Conservation (phyloP, 805 yeast species). For the Cyberlindnera americana region DNA sequence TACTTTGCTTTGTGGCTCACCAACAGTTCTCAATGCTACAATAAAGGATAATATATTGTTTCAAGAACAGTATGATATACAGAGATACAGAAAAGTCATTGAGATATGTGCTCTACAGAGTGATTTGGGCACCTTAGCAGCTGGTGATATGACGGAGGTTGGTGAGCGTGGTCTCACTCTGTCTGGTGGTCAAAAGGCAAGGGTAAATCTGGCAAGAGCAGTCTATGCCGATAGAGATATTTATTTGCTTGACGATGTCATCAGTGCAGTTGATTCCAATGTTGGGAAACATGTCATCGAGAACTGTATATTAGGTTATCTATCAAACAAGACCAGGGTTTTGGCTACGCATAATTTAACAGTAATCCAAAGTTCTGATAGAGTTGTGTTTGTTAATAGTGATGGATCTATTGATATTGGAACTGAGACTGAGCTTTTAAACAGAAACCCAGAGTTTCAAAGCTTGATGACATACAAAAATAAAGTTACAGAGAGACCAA, state of each 20-base stretch:
- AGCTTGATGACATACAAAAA: conserved; percentile 42
- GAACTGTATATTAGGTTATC: conserved; percentile 54
- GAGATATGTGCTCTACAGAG: conserved; percentile 78
- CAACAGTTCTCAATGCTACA: too few relatives aligned
- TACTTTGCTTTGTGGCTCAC: too few relatives aligned
- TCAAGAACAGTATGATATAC: conserved; percentile 75
- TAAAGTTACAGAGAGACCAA: neutral
- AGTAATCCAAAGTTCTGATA: conserved; percentile 61
- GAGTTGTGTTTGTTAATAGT: conserved; percentile 55
- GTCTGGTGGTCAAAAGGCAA: conserved; percentile 95
- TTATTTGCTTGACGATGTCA: conserved; percentile 38
- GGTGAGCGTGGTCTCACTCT: conserved; percentile 95
- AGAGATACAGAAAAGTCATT: conserved; percentile 68
- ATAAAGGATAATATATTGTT: too few relatives aligned
- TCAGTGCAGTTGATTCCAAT: conserved; percentile 70
- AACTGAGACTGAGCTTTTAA: conserved; percentile 48
- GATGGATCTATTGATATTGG: conserved; percentile 65
- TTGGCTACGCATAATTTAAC: conserved; percentile 82
- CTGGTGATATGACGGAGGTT: conserved; percentile 84
- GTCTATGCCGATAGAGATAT: conserved; percentile 59
- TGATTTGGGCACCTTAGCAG: conserved; percentile 72
- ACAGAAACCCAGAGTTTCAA: conserved; percentile 42
- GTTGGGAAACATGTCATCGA: conserved; percentile 71
- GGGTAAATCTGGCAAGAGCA: conserved; percentile 88
- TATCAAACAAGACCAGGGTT: conserved; percentile 58